Conservation (phyloP, 2,329 filamentous ascomycete genomes). For the Fusarium sp. region DNA sequence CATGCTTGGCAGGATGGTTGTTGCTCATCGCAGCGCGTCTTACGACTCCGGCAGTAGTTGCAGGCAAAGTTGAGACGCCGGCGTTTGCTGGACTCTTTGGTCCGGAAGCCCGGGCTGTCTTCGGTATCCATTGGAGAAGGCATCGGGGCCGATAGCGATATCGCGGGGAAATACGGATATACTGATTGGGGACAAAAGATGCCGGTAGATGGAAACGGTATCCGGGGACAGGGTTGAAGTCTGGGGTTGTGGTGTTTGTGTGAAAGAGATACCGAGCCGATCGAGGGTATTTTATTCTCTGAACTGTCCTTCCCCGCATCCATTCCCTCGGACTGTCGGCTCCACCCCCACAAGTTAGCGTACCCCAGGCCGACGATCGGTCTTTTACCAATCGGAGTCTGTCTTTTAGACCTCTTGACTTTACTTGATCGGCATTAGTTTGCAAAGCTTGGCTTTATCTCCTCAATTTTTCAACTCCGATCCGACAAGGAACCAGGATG, state of each 20-base stretch:
- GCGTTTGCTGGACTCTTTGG: neutral
- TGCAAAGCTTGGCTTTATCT: neutral
- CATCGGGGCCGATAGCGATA: constrained; percentile 7
- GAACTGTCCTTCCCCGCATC: constrained; percentile 11
- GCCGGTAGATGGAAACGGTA: neutral
- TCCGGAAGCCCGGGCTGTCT: constrained; percentile 6
- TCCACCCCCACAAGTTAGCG: constrained; percentile 17
- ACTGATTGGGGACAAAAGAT: neutral
- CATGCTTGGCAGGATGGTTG: constrained; percentile 12
- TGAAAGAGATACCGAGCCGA: constrained; percentile 21
- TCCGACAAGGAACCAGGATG: neutral
- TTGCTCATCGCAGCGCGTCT: constrained; percentile 11
- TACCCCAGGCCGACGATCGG: neutral
- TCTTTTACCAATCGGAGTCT: constrained; percentile 7
- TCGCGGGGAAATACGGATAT: neutral
- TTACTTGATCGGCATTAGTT: neutral
- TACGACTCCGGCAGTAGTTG: constrained; percentile 17
- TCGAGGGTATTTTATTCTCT: constrained; percentile 9
- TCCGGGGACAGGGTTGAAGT: neutral
- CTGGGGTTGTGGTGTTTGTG: neutral
- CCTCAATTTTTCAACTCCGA: constrained; percentile 1
- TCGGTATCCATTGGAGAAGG: constrained; percentile 22
- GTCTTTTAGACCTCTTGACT: neutral
- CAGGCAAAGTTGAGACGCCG: constrained; percentile 26
- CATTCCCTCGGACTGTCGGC: constrained; percentile 13